Percentiles rank a stretch among this genome's conserved stretches.
Conservation (phyloP, 2,329 filamentous ascomycete species). For the Huntiella moniliformis region DNA sequence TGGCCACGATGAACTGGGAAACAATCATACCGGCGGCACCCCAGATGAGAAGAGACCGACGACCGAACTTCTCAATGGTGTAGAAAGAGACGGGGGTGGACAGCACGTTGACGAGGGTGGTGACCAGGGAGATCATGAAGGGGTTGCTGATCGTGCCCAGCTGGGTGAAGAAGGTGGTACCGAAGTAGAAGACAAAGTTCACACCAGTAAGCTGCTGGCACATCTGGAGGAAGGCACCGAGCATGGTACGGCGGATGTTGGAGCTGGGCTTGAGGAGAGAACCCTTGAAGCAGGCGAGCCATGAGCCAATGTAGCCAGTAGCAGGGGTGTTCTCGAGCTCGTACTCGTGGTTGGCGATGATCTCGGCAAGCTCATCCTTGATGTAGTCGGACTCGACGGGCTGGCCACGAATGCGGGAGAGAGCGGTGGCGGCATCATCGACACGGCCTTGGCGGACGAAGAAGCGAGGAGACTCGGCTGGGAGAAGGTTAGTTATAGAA, state of each 20-base stretch:
- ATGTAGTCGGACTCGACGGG: constrained; percentile 54
- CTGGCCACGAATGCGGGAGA: constrained; percentile 57
- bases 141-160: constrained; percentile 57
- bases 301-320: constrained; percentile 45
- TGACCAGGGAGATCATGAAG: constrained; percentile 72
- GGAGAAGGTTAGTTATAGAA: neutral
- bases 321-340: constrained; percentile 52
- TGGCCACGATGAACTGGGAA: constrained; percentile 74
- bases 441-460: constrained; percentile 62
- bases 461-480: constrained; percentile 63
- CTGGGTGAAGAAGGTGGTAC: constrained; percentile 65
- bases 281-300: constrained; percentile 50
- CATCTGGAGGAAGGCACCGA: constrained; percentile 44
- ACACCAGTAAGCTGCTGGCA: constrained; percentile 57
- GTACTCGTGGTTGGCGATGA: constrained; percentile 77
- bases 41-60: constrained; percentile 59
- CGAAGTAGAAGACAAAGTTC: constrained; percentile 86
- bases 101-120: constrained; percentile 71
- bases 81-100: constrained; percentile 80
- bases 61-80: constrained; percentile 64
- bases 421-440: constrained; percentile 40
- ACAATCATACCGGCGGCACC: constrained; percentile 69
- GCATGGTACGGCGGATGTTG: constrained; percentile 51
- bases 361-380: constrained; percentile 62
- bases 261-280: constrained; percentile 43